These are phyloP conservation scores for Dactylellina parvicollis DNA, from an alignment of 2,329 filamentous ascomycete genomes.

Conservation along the genomic window DNA sequence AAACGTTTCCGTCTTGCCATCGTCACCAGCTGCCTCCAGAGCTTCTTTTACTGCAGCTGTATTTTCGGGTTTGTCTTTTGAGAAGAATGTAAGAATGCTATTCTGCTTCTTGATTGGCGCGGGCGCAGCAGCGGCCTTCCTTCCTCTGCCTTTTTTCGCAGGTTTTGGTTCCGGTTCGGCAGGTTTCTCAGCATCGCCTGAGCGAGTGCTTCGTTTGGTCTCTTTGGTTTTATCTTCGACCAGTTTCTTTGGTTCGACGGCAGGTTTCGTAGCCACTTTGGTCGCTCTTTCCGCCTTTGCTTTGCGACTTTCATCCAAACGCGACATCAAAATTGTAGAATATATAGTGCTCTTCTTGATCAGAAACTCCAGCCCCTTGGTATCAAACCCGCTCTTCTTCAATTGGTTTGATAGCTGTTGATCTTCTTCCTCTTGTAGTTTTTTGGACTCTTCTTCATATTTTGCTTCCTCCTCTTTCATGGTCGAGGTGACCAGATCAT, in stretches of 20 bases:
- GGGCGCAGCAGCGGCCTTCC: constrained; percentile 54
- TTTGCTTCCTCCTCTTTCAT: constrained; percentile 52
- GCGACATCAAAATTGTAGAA: constrained; percentile 59
- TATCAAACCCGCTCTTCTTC: constrained; percentile 45
- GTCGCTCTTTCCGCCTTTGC: constrained; percentile 52
- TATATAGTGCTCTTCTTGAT: constrained; percentile 58
- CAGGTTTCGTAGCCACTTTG: constrained; percentile 18
- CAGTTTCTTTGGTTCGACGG: constrained; percentile 43
- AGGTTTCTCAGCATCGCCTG: constrained; percentile 33
- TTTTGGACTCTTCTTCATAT: constrained; percentile 44
- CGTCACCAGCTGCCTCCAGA: constrained; percentile 69
- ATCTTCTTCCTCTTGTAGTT: constrained; percentile 47
- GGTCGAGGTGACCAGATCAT: constrained; percentile 45
- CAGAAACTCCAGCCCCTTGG: constrained; percentile 56
- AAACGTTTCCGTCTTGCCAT: constrained; percentile 60
- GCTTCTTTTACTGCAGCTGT: constrained; percentile 69
- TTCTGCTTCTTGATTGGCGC: constrained; percentile 55
- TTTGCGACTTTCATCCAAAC: constrained; percentile 55
- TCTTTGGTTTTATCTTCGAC: constrained; percentile 40
- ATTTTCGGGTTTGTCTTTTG: constrained; percentile 68
- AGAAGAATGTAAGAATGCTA: constrained; percentile 70
- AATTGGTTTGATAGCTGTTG: constrained; percentile 35
- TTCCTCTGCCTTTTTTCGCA: constrained; percentile 57
- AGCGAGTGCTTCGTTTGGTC: constrained; percentile 49
- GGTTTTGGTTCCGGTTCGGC: constrained; percentile 27